Evolutionary conservation across 192 early-diverging fungal species (phyloP), one percentile per base, ranked within the genome.

Genomic region (Backusella psychrophila): DNA sequence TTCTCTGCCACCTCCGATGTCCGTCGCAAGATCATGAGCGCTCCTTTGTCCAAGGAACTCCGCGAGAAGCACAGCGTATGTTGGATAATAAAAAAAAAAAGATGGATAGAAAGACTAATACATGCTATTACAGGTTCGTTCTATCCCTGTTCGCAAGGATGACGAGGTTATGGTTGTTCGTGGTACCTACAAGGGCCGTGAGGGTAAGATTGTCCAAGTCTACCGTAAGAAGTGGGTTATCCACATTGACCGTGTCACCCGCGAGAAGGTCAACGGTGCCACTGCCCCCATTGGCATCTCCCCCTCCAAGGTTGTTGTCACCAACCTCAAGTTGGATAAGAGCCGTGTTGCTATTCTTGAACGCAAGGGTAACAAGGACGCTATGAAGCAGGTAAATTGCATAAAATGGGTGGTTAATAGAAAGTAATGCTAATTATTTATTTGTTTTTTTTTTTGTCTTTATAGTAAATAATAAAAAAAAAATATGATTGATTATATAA

Each of bases 271-370:
- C 84, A 99, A 98, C 90, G 96, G 96, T 83, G 91, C 90, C 77
- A 89, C 93, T 77, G 94, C 96, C 65, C 91, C 90, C 72, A 89
- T 98, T 85, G 94, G 94, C 78, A 90, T 99, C 86, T 94, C 97
- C 91, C 97, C 98, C 77, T 98, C 97, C 87, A 99, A 99, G 89
- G 98, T 99, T 71, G 90, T 95, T 76, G 91, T 99, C 91, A 97
- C 91, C 84, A 94, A 94, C 82, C 85, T 97, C 81, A 93, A 99
- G 92, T 80, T 98, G 75, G 95, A 97, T 92, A 96, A 96, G 90
- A 97, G 98, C 92, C 94, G 98, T 83, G 90, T 92, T 89, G 83
- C 82, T 74, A 85, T 98, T 77, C 88, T 99, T 67, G 91, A 90
- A 78, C 93, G 97, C 87, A 99, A 99, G 94, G 65, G 39, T 33